Base-by-base conservation (phyloP, 2,329 filamentous ascomycete species). In the Domatiomyces catenatus region DNA sequence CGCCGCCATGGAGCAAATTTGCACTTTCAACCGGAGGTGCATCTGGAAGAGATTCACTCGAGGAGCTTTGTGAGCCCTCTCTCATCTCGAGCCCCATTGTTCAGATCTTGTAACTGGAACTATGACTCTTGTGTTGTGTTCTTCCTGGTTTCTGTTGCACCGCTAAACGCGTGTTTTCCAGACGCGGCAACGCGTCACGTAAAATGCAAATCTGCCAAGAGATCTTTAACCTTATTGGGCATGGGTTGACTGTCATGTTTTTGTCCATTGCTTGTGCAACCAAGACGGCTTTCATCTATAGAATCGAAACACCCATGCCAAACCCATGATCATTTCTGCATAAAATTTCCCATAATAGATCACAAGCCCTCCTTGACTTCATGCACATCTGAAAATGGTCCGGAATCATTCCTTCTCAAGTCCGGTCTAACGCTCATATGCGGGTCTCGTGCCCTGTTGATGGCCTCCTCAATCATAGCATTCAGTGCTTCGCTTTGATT, bases 1-100 rank as follows among this genome's bases (percentile, higher is more conserved):
- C 75, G 39, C 75, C 75, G 22, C 75, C 75, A 20, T 57, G 51
- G 58, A 83, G 81, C 48, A 82, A 68, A 49, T 78, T 75, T 43
- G 12, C 24, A 39, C 48, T 44, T 19, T 22, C 20, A 12, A 19
- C 22, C 8, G 39, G 28, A 20, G 58, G 57, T 49, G 58, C 57
- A 54, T 59, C 58, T 12, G 56, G 56, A 17, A 60, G 51, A 44
- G 50, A 48, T 15, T 51, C 50, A 24, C 26, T 17, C 42, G 46
- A 44, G 17, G 47, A 52, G 6, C 53, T 49, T 47, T 56, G 56
- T 36, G 55, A 60, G 50, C 45, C 59, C 57, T 57, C 59, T 66
- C 60, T 54, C 66, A 58, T 58, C 24, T 56, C 52, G 44, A 58
- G 55, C 15, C 56, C 56, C 54, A 58, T 58, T 20, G 8, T 20